Percentiles rank a stretch among this genome's conserved stretches.
These are phyloP conservation scores for Pseudogymnoascus sp. DNA, from an alignment of 2,329 filamentous ascomycete genomes.

Conservation along the genomic window DNA sequence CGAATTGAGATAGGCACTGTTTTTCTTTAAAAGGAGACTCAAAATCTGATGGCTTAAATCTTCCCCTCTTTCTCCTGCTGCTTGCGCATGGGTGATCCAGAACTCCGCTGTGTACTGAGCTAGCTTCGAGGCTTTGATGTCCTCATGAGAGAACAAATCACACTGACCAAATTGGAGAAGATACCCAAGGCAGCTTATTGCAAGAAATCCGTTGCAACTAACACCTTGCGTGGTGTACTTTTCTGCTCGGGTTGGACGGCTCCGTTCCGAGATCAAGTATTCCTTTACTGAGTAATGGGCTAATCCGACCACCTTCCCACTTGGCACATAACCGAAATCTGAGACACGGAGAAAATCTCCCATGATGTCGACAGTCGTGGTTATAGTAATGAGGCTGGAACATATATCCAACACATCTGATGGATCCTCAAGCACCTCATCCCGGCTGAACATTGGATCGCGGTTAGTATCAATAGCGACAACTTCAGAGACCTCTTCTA, in stretches of 20 bases:
- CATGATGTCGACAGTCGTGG: background rate
- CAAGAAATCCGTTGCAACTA: conserved; percentile 21
- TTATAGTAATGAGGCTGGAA: background rate
- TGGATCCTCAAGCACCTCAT: background rate
- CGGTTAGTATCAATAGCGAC: background rate
- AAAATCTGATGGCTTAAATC: background rate
- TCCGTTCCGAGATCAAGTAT: conserved; percentile 16
- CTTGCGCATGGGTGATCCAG: conserved; percentile 16
- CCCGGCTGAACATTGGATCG: background rate
- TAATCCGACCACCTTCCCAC: conserved; percentile 11
- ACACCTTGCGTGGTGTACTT: conserved; percentile 15
- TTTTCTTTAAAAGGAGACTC: background rate
- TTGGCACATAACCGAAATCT: background rate
- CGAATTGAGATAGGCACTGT: background rate
- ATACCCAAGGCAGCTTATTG: background rate
- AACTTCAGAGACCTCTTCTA: conserved; percentile 13
- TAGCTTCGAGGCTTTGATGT: conserved; percentile 11
- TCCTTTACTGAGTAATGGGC: conserved; percentile 28
- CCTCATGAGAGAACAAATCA: background rate
- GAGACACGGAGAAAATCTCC: background rate
- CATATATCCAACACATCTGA: background rate
- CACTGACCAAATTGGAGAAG: background rate
- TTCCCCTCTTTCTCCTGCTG: background rate
- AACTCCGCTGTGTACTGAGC: conserved; percentile 19
- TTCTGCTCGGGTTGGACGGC: conserved; percentile 15